Evolutionary conservation across 1,284 basidiomycete genomes (phyloP).

Genomic region (Leccinum fallax): DNA sequence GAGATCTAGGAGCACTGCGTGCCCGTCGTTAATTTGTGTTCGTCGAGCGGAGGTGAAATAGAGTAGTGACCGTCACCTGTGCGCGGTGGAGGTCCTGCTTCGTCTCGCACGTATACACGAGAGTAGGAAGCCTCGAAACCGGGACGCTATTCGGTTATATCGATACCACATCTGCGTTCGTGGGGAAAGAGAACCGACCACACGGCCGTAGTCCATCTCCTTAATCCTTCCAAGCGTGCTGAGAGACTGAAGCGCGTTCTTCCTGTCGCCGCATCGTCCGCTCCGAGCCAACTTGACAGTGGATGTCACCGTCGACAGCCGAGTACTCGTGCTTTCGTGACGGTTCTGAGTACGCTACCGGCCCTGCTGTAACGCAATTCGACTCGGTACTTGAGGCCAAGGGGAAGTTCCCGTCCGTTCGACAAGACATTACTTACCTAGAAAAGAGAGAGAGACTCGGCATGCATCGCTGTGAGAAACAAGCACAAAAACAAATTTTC

Average conservation of each 20-base stretch:
- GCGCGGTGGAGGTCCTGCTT: not conserved
- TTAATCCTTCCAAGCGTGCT: too few relatives aligned
- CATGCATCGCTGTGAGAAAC: not conserved
- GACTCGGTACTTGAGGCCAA: not conserved
- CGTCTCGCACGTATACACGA: not conserved
- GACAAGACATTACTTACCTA: not conserved
- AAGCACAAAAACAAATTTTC: constrained; percentile 27
- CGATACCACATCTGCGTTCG: not conserved
- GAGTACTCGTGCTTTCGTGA: not conserved
- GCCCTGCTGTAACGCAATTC: not conserved
- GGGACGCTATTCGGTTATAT: not conserved
- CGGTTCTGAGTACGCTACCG: not conserved
- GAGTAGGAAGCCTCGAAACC: not conserved
- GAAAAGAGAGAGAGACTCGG: not conserved
- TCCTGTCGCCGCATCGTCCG: too few relatives aligned
- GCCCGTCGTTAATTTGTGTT: not conserved
- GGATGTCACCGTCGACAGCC: too few relatives aligned
- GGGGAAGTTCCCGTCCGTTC: not conserved
- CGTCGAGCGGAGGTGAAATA: not conserved
- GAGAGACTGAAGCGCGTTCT: too few relatives aligned
- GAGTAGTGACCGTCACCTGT: not conserved
- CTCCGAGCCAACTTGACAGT: too few relatives aligned
- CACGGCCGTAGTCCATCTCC: not conserved
- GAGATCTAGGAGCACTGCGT: not conserved
- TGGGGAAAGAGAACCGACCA: not conserved